phyloP scores from a whole-genome alignment of 768 basidiomycete genomes.

The Tylopilus subfusipes region DNA sequence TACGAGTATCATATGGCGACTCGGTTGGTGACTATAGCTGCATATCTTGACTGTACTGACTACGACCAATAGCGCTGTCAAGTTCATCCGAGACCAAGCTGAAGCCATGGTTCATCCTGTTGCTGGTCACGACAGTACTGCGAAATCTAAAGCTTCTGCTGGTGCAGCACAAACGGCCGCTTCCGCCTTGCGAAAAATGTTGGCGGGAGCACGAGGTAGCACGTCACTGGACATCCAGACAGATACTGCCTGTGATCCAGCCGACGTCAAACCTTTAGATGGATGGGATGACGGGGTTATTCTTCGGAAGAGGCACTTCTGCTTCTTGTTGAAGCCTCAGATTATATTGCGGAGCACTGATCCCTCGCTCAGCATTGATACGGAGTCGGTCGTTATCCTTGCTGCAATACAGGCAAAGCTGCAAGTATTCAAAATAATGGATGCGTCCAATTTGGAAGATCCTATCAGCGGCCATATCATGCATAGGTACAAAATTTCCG shows the following conservation, averaged over 20 bases:
- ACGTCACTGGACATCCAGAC: constrained; percentile 39
- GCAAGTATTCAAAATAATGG: constrained; percentile 77
- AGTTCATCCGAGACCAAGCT: constrained; percentile 84
- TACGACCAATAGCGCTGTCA: constrained; percentile 56
- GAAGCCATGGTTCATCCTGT: constrained; percentile 34
- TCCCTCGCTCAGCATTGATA: constrained; percentile 27
- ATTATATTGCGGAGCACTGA: constrained; percentile 70
- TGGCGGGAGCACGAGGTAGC: constrained; percentile 51
- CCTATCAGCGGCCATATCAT: constrained; percentile 82
- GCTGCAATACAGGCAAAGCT: constrained; percentile 79
- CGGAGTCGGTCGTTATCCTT: constrained; percentile 61
- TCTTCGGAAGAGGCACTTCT: constrained; percentile 69
- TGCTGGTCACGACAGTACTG: constrained; percentile 15
- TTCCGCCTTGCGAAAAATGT: constrained; percentile 59
- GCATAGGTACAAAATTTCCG: constrained; percentile 54
- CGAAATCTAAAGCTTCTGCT: constrained; percentile 30
- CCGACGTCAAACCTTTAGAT: constrained; percentile 53
- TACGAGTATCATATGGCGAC: constrained; percentile 89
- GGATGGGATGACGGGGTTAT: constrained; percentile 75
- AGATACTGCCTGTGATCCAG: constrained; percentile 28
- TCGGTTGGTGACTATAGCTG: constrained; percentile 45
- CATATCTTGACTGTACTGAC: constrained; percentile 7
- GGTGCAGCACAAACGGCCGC: constrained; percentile 66
- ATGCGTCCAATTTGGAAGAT: constrained; percentile 73
- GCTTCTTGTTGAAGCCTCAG: constrained; percentile 88